These are phyloP conservation scores for Tarenaya hassleriana DNA, from an alignment of 345 rosid genomes.

Conservation along the genomic window DNA sequence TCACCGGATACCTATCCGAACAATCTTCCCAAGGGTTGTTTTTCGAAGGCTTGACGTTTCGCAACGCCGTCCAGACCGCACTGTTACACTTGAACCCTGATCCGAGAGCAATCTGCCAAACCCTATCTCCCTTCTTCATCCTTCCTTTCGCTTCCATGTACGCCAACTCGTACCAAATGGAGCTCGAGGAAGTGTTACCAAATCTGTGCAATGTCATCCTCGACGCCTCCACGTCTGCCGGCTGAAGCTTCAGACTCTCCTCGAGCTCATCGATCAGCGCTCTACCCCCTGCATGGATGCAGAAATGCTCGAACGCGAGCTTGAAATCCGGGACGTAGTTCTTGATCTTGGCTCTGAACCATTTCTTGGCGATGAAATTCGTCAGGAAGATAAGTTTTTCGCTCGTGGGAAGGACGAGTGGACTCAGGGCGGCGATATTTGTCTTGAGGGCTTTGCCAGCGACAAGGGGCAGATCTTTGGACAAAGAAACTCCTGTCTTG, in stretches of 20 bases:
- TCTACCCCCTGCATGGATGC: slow-evolving; percentile 34
- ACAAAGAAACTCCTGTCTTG: slow-evolving; percentile 65
- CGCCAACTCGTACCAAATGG: slow-evolving; percentile 30
- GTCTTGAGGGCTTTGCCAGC: slow-evolving; percentile 72
- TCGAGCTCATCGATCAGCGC: slow-evolving; percentile 27
- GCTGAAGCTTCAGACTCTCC: slow-evolving; percentile 15
- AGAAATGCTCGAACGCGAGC: slow-evolving; percentile 78
- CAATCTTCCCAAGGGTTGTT: slow-evolving; percentile 61
- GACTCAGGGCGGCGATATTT: slow-evolving; percentile 75
- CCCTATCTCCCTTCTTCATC: slow-evolving; percentile 27
- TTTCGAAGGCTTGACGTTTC: slow-evolving; percentile 28
- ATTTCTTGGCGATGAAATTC: slow-evolving; percentile 48
- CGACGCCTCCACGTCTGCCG: slow-evolving; percentile 21
- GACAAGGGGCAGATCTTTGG: slow-evolving; percentile 71
- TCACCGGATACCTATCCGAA: slow-evolving; percentile 52
- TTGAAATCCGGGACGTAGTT: slow-evolving; percentile 72
- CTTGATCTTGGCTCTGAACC: slow-evolving; percentile 38
- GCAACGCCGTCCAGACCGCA: slow-evolving; percentile 25
- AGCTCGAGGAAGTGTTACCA: slow-evolving; percentile 30
- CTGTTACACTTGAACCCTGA: slow-evolving; percentile 32
- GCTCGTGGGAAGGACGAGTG: slow-evolving; percentile 71
- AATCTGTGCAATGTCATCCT: slow-evolving; percentile 29
- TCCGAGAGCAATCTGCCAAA: slow-evolving; percentile 34
- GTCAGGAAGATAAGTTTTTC: slow-evolving; percentile 66
- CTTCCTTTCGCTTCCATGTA: slow-evolving; percentile 30